These are phyloP conservation scores for Falciphora oryzae DNA, from an alignment of 2,329 filamentous ascomycete species.

Conservation along the genomic window DNA sequence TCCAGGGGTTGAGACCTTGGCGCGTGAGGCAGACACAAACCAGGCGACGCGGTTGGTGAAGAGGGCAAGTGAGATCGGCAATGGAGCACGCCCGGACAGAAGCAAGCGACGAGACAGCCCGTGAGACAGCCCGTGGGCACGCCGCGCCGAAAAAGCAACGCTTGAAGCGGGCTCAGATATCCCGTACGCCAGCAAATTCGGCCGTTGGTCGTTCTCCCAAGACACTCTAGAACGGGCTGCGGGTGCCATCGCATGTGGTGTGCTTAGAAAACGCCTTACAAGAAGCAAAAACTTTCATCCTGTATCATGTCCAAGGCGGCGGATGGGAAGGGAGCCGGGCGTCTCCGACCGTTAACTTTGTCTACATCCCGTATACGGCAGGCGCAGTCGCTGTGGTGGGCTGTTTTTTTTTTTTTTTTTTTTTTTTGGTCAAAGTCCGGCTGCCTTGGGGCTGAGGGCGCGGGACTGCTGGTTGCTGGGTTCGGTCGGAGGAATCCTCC, in stretches of 20 bases:
- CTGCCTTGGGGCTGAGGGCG: not conserved
- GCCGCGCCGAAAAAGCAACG: not conserved
- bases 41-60: too few species aligned
- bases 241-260: not conserved
- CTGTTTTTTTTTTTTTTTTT: not conserved
- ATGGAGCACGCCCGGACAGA: not conserved
- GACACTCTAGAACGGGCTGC: not conserved
- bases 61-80: too few species aligned
- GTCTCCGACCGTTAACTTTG: not conserved
- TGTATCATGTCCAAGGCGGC: not conserved
- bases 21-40: not conserved
- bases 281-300: not conserved
- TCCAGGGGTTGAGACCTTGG: not conserved
- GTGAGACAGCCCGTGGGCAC: too few species aligned
- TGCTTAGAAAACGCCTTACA: not conserved
- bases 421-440: not conserved
- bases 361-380: not conserved
- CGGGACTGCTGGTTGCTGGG: too few species aligned
- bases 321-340: not conserved
- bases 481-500: too few species aligned
- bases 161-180: not conserved
- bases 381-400: not conserved
- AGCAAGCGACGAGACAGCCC: not conserved
- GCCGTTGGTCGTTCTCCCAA: not conserved
- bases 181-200: not conserved